Conservation (phyloP, 2,329 filamentous ascomycete genomes). For the Stachybotrys elegans region DNA sequence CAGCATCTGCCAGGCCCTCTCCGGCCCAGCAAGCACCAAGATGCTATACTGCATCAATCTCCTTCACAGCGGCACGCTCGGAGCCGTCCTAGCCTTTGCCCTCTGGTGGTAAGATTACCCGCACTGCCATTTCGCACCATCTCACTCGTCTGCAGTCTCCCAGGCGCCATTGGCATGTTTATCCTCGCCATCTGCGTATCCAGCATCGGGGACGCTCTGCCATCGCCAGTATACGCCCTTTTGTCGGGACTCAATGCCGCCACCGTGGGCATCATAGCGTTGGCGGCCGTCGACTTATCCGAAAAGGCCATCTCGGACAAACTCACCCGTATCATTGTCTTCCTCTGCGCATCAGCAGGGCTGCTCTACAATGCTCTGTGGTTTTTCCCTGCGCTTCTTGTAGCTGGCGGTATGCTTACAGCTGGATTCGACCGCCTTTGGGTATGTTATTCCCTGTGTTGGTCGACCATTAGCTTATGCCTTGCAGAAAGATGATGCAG, state of each 20-base stretch:
- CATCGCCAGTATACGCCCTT: constrained; percentile 59
- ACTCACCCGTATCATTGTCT: constrained; percentile 58
- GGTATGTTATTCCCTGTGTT: not conserved
- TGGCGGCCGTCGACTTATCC: constrained; percentile 64
- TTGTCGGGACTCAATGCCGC: constrained; percentile 68
- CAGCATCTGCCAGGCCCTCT: constrained; percentile 61
- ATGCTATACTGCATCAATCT: constrained; percentile 65
- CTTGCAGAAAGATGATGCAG: not conserved
- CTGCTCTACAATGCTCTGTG: constrained; percentile 68
- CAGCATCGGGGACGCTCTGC: constrained; percentile 53
- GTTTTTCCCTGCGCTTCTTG: constrained; percentile 67
- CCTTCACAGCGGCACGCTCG: constrained; percentile 54
- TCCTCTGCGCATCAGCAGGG: constrained; percentile 58
- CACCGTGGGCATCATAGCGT: constrained; percentile 66
- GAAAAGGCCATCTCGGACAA: constrained; percentile 63
- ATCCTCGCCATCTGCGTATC: constrained; percentile 60
- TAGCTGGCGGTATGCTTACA: constrained; percentile 56
- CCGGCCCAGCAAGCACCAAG: constrained; percentile 65
- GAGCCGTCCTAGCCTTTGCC: constrained; percentile 55
- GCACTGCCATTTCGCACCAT: constrained; percentile 18
- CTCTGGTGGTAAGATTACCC: constrained; percentile 51
- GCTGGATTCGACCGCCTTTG: constrained; percentile 39
- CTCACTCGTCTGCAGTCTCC: constrained; percentile 40
- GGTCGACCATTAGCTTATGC: not conserved
- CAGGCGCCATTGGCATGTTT: constrained; percentile 67